Conservation (phyloP, 2,329 filamentous ascomycete species). For the Fusarium torulosum region DNA sequence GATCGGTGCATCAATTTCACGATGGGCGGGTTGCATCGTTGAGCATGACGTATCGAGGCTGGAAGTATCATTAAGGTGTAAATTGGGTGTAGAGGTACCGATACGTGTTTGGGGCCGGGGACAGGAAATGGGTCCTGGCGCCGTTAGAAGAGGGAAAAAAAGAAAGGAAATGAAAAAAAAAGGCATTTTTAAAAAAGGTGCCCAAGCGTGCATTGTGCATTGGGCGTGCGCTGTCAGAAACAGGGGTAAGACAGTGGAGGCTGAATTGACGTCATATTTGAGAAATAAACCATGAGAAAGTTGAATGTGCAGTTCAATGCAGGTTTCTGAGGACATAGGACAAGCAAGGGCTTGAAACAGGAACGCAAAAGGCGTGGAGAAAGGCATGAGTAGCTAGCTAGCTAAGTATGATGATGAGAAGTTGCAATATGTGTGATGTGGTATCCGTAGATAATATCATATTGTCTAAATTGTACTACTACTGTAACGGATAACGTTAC, state of each 20-base stretch:
- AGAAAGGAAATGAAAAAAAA: not conserved
- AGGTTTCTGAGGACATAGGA: slow-evolving; percentile 22
- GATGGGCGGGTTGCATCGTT: slow-evolving; percentile 29
- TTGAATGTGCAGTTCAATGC: slow-evolving; percentile 7
- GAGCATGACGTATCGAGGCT: slow-evolving; percentile 21
- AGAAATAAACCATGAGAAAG: slow-evolving; percentile 20
- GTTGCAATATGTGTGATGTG: slow-evolving; percentile 6
- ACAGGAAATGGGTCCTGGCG: slow-evolving; percentile 24
- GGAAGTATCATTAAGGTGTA: slow-evolving; percentile 2
- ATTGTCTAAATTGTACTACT: not conserved
- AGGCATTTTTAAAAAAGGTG: not conserved
- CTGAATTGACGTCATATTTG: slow-evolving; percentile 36
- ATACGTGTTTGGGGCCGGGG: not conserved
- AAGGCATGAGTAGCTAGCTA: not conserved
- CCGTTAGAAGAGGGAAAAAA: slow-evolving; percentile 17
- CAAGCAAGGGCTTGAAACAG: slow-evolving; percentile 4
- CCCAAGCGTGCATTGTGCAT: slow-evolving; percentile 11
- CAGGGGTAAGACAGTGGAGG: slow-evolving; percentile 31
- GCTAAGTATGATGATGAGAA: slow-evolving; percentile 9
- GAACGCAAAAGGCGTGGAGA: not conserved
- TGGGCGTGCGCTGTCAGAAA: slow-evolving; percentile 35
- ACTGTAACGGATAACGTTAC: no score
- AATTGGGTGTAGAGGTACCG: slow-evolving; percentile 9
- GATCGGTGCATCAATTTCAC: slow-evolving; percentile 33
- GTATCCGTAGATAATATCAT: not conserved